phyloP scores from a whole-genome alignment of 2,329 filamentous ascomycete genomes.

The Myriosclerotinia curreyana region DNA sequence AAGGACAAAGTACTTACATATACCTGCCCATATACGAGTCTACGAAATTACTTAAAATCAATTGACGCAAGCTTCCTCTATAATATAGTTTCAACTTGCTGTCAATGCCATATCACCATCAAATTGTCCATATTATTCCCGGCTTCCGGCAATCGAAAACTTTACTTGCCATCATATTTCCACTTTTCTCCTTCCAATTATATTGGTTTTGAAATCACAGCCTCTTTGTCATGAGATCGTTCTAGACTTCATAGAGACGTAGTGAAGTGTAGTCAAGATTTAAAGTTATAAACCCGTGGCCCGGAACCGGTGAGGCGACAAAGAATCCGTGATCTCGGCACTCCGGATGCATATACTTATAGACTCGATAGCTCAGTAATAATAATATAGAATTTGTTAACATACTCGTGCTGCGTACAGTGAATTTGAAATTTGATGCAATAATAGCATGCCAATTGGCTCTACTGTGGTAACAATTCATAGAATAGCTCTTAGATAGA shows the following conservation, averaged over 20 bases:
- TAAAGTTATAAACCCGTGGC: neutral
- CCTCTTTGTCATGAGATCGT: too few species aligned
- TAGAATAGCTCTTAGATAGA: too few species aligned
- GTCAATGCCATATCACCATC: too few species aligned
- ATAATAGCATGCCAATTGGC: too few species aligned
- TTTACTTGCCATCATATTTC: constrained; percentile 7
- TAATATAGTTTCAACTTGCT: neutral
- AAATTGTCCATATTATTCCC: too few species aligned
- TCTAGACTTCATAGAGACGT: neutral
- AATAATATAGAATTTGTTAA: too few species aligned
- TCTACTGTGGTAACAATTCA: too few species aligned
- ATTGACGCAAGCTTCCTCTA: too few species aligned
- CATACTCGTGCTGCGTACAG: too few species aligned
- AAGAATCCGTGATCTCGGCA: neutral
- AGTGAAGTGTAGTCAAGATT: constrained; percentile 1
- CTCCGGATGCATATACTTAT: neutral
- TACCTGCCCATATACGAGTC: neutral
- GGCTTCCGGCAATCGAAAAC: neutral
- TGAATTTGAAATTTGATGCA: neutral
- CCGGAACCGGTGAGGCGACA: neutral
- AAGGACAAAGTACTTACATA: neutral
- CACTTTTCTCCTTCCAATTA: neutral
- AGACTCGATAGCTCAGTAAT: too few species aligned
- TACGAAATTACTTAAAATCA: neutral
- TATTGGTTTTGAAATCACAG: too few species aligned